Base-by-base conservation (phyloP, 2,329 filamentous ascomycete genomes). In the Cryphonectria naterciae region DNA sequence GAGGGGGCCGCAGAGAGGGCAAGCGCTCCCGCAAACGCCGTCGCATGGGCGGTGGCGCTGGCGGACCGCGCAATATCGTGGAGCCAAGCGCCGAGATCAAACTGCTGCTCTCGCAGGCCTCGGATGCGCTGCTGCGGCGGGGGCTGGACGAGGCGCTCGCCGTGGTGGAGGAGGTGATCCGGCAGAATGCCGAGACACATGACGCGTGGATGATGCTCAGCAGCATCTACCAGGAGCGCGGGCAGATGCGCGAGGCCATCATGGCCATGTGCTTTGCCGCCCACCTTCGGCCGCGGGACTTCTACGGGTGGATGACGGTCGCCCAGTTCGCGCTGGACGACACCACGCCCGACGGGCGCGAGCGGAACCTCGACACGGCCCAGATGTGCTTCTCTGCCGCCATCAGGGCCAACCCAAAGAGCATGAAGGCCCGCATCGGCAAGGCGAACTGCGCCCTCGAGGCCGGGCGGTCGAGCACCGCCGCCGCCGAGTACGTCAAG, bases 41-140 rank as follows among this genome's bases (percentile, higher is more conserved):
- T 37, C 41, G 43, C 63, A 5, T 49, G n/a, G 56, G 43, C 6
- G 63, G 56, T 25, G 67, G 56, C 56, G 62, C 22, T 37, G 32
- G 56, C 25, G 86, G 86, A 8, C 86, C 86, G 37, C 83, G 87
- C 25, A 89, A 90, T 77, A 86, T 89, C 35, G 89, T 88, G 11
- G 91, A 93, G 77, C 91, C 90, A 22, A 88, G 90, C 61, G 89
- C 86, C 56, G 90, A 94, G 75, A 93, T 94, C 78, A 93, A 91
- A 76, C 84, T 87, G 56, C 84, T 91, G 58, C 85, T 94, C 65
- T 86, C 87, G 63, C 84, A 87, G 76, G 92, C 93, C 3, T 92
- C 90, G 71, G 85, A 90, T 72, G 88, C 89, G 5, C 94, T 91
- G 76, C 84, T 93, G 71, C 85, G 91, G 28, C 65, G 64, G n/a